Base-by-base conservation (phyloP, 192 early-diverging fungal species). In the Fimicolochytrium jonesii region DNA sequence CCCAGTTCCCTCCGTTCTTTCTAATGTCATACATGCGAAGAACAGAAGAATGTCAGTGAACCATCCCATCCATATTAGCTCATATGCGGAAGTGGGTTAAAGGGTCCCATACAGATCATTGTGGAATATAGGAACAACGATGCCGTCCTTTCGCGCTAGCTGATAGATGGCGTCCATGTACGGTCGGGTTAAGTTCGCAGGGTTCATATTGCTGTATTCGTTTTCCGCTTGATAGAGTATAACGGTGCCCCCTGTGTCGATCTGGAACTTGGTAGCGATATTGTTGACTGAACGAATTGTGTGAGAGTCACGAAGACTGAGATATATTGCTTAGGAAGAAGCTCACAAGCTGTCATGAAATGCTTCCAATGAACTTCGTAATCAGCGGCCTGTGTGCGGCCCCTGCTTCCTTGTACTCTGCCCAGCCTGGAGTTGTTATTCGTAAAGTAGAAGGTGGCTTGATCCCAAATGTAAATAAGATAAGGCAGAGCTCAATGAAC, bases 151-250 rank as follows among this genome's bases (percentile, higher is more conserved):
- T 11, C 22, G 10, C 52, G 7, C 6, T 10, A 54, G 52, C 10
- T 54, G 52, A 7, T 7, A n/a, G 23, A 54, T 54, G 52, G 33
- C 33, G 10, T 35, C 30, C 22, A 11, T 11, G 26, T 22, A 35
- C 35, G 6, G 7, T 26, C 25, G 10, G 7, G 42, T 57, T 10
- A 13, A 6, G 13, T 56, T 26, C 9, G 33, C 26, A n/a, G n/a
- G n/a, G n/a, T n/a, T n/a, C n/a, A n/a, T n/a, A n/a, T n/a, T n/a
- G n/a, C n/a, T n/a, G 51, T 57, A 25, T 25, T 59, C 57, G 52
- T 54, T 54, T 36, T 54, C 52, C 11, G 31, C 9, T 22, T 54
- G 52, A 54, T 54, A 54, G 52, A 54, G 52, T 6, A 54, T 36
- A 32, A 54, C 52, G 15, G 10, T 35, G 52, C 52, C 52, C 7